Evolutionary conservation across 345 rosid species (phyloP), one percentile per base, ranked within the genome.

Genomic region (Nephelium lappaceum): DNA sequence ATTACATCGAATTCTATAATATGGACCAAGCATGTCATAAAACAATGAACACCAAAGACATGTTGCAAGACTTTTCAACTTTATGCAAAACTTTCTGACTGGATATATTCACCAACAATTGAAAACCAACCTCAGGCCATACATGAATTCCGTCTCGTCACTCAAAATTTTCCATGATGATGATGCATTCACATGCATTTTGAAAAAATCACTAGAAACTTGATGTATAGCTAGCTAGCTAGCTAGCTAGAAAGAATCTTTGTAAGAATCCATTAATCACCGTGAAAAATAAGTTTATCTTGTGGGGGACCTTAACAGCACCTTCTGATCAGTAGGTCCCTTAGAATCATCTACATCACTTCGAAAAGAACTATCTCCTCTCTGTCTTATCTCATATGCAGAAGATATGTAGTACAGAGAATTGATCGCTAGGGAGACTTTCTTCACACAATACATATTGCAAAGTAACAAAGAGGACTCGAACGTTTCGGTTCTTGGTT

Each of bases 311-410:
- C 87, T 73, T 74, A 60, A 58, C 62, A 79, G 84, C 84, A 89
- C 75, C 74, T 78, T 73, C 67, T 14, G 18, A 53, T 7, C 12
- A 45, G 86, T 81, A 81, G 84, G 85, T 21, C 85, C 82, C 68
- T 71, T 63, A 80, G 90, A 81, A 86, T 86, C 87, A 79, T 85
- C 86, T 65, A 82, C 83, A 85, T 89, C 88, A 83, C 90, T 83
- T 90, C 92, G 84, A 74, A 88, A 81, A 83, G 84, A 67, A 80
- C 79, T 71, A n/a, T 55, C 23, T 36, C 2, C 23, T 6, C n/a
- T 9, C 49, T 67, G 42, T 58, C 63, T n/a, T n/a, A 8, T 58
- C 21, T 58, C 63, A 6, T 15, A 49, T 49, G 55, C 25, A n/a
- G 27, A 19, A 23, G 24, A 60, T 18, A 45, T 11, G 12, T 45